Base-by-base conservation (phyloP, 208 protist species). In the Angomonas ambiguus region DNA sequence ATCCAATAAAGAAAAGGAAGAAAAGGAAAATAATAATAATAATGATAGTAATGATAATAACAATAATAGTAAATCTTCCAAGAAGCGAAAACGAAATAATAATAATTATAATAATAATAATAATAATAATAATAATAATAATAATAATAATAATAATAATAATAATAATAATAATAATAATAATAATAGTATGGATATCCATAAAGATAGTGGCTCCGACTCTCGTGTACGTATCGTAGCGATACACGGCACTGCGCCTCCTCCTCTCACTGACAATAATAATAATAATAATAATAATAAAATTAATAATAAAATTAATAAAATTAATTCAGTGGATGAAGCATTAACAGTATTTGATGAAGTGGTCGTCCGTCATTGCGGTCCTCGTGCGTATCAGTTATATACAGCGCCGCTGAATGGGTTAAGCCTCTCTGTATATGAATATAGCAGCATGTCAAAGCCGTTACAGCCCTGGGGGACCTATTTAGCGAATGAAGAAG, bases 361-460 rank as follows among this genome's bases (percentile, higher is more conserved):
- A 24, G 88, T 94, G 2, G 85, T 94, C 10, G 67, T 89, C 48
- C 80, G 72, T 20, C 82, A 90, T 64, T 55, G 31, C 25, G 65
- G 51, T 32, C 84, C 88, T 0, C 72, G 79, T 30, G 74, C 78
- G 0, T 74, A 71, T 28, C 62, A 69, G 22, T 63, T 94, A 27
- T 94, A 94, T 69, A 82, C 85, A 0, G 60, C 85, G 8, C 80
- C 74, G 11, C 81, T 94, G 0, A 79, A 83, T 13, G 88, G 88
- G 27, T 65, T 94, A 0, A 90, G 82, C 27, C 41, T 94, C 34
- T 70, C 80, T 5, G 78, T 90, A 24, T 79, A 91, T 62, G 84
- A 94, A 76, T 94, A 82, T 77, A 92, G 83, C 57, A 38, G 59
- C 11, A 80, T 84, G 74, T 94, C 88, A 22, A 76, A 76, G 41